phyloP scores from a whole-genome alignment of 1,284 basidiomycete genomes.

The Cryptococcus sp. region DNA sequence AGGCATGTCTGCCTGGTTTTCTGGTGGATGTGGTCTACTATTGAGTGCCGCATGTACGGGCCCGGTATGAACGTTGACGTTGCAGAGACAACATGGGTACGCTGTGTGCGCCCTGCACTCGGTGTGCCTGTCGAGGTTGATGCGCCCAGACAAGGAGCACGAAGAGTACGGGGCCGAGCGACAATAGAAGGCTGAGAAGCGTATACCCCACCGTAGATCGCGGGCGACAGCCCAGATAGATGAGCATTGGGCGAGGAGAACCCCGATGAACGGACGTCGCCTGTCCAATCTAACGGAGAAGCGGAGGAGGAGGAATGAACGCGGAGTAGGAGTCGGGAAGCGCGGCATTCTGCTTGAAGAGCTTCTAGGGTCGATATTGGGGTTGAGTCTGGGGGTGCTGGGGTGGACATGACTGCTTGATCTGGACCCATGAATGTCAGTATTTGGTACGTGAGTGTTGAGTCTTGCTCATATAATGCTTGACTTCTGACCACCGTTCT shows the following conservation, averaged over 20 bases:
- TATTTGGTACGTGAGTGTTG: conserved; percentile 10
- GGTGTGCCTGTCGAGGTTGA: too few species aligned
- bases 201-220: too few species aligned
- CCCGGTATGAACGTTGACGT: conserved; percentile 10
- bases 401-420: too few species aligned
- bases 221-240: conserved; percentile 2
- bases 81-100: too few species aligned
- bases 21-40: conserved; percentile 35
- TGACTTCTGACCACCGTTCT: too few species aligned
- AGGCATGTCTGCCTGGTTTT: conserved; percentile 23
- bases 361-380: background rate
- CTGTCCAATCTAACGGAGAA: conserved; percentile 31
- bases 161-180: too few species aligned
- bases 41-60: conserved; percentile 25
- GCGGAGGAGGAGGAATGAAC: conserved; percentile 14
- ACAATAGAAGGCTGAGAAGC: background rate
- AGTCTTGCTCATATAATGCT: background rate
- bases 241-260: conserved; percentile 21
- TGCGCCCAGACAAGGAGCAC: too few species aligned
- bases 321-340: conserved; percentile 18
- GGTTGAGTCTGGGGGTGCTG: conserved; percentile 3
- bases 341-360: background rate
- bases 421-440: too few species aligned
- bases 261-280: conserved; percentile 14
- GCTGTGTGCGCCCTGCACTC: too few species aligned